Percentiles rank a stretch among this genome's conserved stretches.
Evolutionary conservation across 1,139 yeast genomes (phyloP).

Genomic region (Nadsonia starkeyi-henricii): DNA sequence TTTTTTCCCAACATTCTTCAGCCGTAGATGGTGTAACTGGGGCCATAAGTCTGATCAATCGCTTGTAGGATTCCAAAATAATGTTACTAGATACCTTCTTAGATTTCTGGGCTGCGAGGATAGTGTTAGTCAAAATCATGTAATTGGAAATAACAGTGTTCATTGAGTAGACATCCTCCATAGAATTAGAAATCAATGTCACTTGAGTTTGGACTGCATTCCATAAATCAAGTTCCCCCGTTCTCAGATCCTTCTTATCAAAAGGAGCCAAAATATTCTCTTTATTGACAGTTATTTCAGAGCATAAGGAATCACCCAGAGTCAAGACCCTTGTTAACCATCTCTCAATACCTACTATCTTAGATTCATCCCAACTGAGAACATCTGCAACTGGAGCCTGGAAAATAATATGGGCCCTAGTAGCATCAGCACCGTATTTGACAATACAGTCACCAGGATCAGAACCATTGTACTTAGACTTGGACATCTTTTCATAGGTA

Average conservation of each 20-base stretch:
- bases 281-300: slow-evolving; percentile 4
- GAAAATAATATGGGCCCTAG: slow-evolving; percentile 85
- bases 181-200: slow-evolving; percentile 40
- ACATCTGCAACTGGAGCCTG: slow-evolving; percentile 81
- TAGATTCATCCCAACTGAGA: slow-evolving; percentile 79
- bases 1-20: slow-evolving; percentile 66
- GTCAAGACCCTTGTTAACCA: slow-evolving; percentile 59
- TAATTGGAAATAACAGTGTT: slow-evolving; percentile 82
- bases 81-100: slow-evolving; percentile 23
- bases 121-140: slow-evolving; percentile 64
- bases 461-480: slow-evolving; percentile 87
- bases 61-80: slow-evolving; percentile 33
- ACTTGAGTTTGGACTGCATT: slow-evolving; percentile 42
- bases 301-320: slow-evolving; percentile 12
- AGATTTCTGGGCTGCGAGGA: slow-evolving; percentile 25
- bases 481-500: slow-evolving; percentile 85
- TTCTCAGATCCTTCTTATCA: slow-evolving; percentile 19
- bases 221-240: slow-evolving; percentile 40
- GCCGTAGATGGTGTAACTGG: slow-evolving; percentile 72
- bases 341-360: slow-evolving; percentile 73
- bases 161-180: slow-evolving; percentile 45
- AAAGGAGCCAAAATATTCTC: slow-evolving; percentile 1
- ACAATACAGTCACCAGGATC: slow-evolving; percentile 69
- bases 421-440: slow-evolving; percentile 87
- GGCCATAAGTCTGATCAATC: slow-evolving; percentile 43